Base-by-base conservation (phyloP, 306 rosid genomes). In the barrel medic (Medicago truncatula) region DNA sequence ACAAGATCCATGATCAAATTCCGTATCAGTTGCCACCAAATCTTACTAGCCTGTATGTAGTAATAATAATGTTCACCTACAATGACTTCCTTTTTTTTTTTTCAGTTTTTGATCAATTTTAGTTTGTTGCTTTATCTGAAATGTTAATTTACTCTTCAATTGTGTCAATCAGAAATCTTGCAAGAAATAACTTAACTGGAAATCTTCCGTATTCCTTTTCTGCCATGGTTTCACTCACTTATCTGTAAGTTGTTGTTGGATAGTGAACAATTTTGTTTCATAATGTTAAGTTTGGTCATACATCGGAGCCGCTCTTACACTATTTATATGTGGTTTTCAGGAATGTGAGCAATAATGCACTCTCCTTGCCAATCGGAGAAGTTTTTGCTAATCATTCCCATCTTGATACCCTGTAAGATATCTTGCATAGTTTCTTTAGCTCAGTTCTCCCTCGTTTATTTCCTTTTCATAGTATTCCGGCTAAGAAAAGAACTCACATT, bases 21-120 rank as follows among this genome's bases (percentile, higher is more conserved):
- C 98, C 99, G 3, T 96, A 96, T 66, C 97, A 92, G 74, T 76
- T 96, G 41, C 99, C 99, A 10, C 99, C 99, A 1, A 96, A 96
- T 83, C 90, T 96, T 72, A 90, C 98, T 4, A 92, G 97, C 98
- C 78, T 96, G 98, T 96, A 92, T 92, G 98, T 95, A 89, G 85
- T 84, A 62, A 67, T 84, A 44, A 20, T 90, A 89, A 82, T 81
- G 54, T 70, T 81, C 53, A 20, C 54, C 67, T 40, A 8, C 52
- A 66, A 54, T 34, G 40, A 64, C 34, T 23, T 52, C n/a, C 28
- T 77, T 18, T 54, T 69, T 39, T 78, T 77, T 18, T 54, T 69
- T 39, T 78, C n/a, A n/a, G 59, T 71, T 68, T 56, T 62, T 47
- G 47, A 43, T 60, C 81, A 52, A 60, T 79, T 66, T 59, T 20